A percentile compares a stretch with the other conserved stretches of the same genome.
phyloP scores from a whole-genome alignment of 345 rosid species.

The Citrus medica region DNA sequence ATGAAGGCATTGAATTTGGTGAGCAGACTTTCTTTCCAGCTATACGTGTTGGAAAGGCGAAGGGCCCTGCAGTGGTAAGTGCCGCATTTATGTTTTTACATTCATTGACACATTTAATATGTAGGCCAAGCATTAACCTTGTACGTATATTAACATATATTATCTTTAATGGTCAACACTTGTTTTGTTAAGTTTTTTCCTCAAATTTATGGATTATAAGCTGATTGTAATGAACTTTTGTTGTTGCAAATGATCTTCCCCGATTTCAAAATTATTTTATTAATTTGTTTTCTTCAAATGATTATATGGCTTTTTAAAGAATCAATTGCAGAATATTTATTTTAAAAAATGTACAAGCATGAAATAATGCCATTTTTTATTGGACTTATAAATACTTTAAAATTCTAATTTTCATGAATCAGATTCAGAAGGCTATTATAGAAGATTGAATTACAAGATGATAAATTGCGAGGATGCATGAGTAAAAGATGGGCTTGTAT shows the following conservation, averaged over 20 bases:
- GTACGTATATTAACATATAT: not conserved
- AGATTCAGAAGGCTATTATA: not conserved
- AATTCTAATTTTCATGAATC: not conserved
- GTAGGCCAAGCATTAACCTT: not conserved
- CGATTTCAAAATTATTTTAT: not conserved
- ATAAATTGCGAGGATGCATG: not conserved
- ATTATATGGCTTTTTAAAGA: not conserved
- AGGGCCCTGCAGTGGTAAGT: slow-evolving; percentile 75
- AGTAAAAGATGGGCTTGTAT: not conserved
- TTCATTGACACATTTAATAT: slow-evolving; percentile 4
- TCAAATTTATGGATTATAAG: not conserved
- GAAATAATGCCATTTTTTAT: not conserved
- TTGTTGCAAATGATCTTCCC: not conserved
- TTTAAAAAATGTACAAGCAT: not conserved
- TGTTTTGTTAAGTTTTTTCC: not conserved
- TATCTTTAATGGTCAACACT: not conserved
- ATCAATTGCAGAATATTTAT: not conserved
- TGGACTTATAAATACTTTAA: not conserved
- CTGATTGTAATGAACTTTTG: not conserved
- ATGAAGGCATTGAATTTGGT: slow-evolving; percentile 66
- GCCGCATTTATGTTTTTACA: not conserved
- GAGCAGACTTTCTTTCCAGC: slow-evolving; percentile 89
- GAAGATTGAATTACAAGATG: not conserved
- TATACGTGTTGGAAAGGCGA: slow-evolving; percentile 57
- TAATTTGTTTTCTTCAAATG: not conserved